Conservation (phyloP, 169 alveolate species). For the Cryptosporidium felis region DNA sequence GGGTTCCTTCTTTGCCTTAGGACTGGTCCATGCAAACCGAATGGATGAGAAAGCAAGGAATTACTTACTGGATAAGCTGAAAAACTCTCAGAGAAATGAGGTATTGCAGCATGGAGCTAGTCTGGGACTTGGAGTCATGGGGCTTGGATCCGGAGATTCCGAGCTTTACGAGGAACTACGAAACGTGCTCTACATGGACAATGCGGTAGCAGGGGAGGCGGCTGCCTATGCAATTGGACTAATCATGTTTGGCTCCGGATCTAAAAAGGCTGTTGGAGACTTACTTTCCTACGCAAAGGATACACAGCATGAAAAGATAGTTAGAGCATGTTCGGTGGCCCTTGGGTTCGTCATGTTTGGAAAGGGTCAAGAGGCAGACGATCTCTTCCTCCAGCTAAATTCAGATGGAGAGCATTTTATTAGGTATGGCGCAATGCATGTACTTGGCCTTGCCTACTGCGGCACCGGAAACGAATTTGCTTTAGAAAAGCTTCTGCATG, state of each 20-base stretch:
- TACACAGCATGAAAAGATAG: slow-evolving; percentile 97
- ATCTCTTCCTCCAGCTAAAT: slow-evolving; percentile 85
- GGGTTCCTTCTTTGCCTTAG: slow-evolving; percentile 97
- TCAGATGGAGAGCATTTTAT: slow-evolving; percentile 93
- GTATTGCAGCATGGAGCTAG: slow-evolving; percentile 95
- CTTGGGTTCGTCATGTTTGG: slow-evolving; percentile 93
- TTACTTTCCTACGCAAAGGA: slow-evolving; percentile 93
- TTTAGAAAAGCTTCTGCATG: slow-evolving; percentile 92
- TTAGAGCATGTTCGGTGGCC: slow-evolving; percentile 94
- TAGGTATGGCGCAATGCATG: slow-evolving; percentile 97
- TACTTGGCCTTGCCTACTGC: slow-evolving; percentile 97
- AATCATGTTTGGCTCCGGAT: slow-evolving; percentile 90
- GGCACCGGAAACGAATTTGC: slow-evolving; percentile 92
- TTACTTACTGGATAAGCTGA: slow-evolving; percentile 84
- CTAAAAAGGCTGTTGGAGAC: slow-evolving; percentile 87
- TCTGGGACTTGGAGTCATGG: slow-evolving; percentile 94
- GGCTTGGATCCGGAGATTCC: slow-evolving; percentile 84
- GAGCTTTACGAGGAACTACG: slow-evolving; percentile 88
- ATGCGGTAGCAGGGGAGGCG: slow-evolving; percentile 97
- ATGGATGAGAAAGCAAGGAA: slow-evolving; percentile 81
- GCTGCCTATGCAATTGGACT: slow-evolving; percentile 97
- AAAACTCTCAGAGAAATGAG: slow-evolving; percentile 82
- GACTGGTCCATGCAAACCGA: slow-evolving; percentile 92
- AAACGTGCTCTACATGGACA: slow-evolving; percentile 88
- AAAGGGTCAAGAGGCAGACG: slow-evolving; percentile 93